These are phyloP conservation scores for Epichloe sp. DNA, from an alignment of 2,329 filamentous ascomycete genomes.

Conservation along the genomic window DNA sequence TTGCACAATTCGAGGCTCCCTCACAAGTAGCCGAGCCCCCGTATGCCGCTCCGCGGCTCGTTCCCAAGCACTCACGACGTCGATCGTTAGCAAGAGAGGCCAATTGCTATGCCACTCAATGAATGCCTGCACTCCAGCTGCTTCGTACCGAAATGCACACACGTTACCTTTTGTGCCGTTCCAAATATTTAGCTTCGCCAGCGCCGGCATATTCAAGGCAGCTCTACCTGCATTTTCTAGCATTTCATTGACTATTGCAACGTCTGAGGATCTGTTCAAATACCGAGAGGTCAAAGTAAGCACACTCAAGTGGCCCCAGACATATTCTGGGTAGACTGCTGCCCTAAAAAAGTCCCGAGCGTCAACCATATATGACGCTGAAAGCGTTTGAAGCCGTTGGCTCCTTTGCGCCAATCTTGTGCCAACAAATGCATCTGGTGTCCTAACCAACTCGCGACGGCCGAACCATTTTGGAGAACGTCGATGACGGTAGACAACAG, in stretches of 20 bases:
- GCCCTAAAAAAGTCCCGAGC: not conserved
- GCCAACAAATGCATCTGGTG: not conserved
- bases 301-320: not conserved
- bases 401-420: not conserved
- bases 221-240: not conserved
- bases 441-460: not conserved
- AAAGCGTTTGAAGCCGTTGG: not conserved
- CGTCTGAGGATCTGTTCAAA: not conserved
- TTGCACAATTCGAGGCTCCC: not conserved
- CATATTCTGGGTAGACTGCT: not conserved
- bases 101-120: not conserved
- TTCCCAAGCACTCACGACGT: not conserved
- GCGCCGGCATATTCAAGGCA: not conserved
- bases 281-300: not conserved
- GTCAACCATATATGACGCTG: not conserved
- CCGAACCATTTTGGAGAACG: not conserved
- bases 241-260: not conserved
- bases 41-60: not conserved
- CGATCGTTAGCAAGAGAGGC: not conserved
- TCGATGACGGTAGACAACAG: not conserved
- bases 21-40: not conserved
- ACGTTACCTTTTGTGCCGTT: not conserved
- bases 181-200: not conserved
- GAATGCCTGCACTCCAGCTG: not conserved
- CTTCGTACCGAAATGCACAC: not conserved